Evolutionary conservation across 2,329 filamentous ascomycete genomes (phyloP), one percentile per base, ranked within the genome.

Genomic region (Trichoderma cornu-damae): DNA sequence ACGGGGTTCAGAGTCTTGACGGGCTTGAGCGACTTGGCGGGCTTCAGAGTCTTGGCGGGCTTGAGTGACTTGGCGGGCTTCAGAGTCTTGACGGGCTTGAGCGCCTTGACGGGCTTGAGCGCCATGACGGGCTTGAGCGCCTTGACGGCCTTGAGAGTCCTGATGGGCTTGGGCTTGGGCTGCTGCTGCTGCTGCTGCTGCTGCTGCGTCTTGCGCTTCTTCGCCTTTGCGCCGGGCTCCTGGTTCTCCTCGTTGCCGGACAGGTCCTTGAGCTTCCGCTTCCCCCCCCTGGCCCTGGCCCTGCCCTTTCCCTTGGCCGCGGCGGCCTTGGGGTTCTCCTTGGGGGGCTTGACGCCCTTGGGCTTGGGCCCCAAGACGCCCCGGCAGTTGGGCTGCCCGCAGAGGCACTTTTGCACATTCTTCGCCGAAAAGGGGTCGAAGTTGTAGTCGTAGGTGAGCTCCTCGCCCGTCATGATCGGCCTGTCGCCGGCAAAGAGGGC

Each of bases 391-490:
- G 74, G 69, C 62, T 79, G 79, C 60, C 83, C 83, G 68, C 84
- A 87, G 26, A 86, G 77, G 69, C 84, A 87, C 67, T 78, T 80
- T 69, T 87, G 84, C 47, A 86, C 83, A 67, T 86, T 86, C 73
- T 86, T 86, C 66, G 81, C 77, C 8, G 83, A 86, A 69, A 86
- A 87, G 3, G 84, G 84, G 66, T 86, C 84, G 67, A 87, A 87
- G 69, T 87, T 87, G 76, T 87, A 87, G 77, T 99, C 94, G 70
- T 99, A 99, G 0, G 92, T 97, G 60, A 99, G 78, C 73, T 99
- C 94, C 62, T 97, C 91, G 22, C 94, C 94, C 9, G 92, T 96
- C 85, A 89, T 89, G 69, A 99, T 93, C 12, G 90, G 90, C 47
- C 81, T 79, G 65, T 95, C 88, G 30, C 93, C 93, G 11, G 94